Percentiles rank a stretch among this genome's conserved stretches.
Evolutionary conservation across 352 stramenopile species (phyloP).

Genomic region (Phytophthora melonis): DNA sequence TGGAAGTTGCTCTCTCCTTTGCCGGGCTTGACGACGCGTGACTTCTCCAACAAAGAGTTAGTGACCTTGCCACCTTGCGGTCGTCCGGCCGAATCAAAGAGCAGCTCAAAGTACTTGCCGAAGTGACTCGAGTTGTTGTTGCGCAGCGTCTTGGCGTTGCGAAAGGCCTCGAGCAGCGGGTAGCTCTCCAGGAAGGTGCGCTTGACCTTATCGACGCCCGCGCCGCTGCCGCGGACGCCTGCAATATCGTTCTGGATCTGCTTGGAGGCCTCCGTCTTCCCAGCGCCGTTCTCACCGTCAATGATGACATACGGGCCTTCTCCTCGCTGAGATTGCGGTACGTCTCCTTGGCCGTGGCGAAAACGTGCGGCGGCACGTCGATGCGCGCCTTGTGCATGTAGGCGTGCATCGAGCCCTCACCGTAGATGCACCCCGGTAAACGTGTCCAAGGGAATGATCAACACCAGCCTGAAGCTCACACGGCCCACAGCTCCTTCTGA

Average conservation of each 20-base stretch:
- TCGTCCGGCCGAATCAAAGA: constrained; percentile 90
- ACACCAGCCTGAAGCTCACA: too few relatives aligned
- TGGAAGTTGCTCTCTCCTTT: constrained; percentile 95
- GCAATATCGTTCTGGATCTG: constrained; percentile 93
- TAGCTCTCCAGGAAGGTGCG: constrained; percentile 95
- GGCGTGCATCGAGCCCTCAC: constrained; percentile 76
- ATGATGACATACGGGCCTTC: constrained; percentile 93
- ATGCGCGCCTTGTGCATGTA: constrained; percentile 90
- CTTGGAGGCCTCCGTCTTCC: constrained; percentile 91
- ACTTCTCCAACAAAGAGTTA: constrained; percentile 96
- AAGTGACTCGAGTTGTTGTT: constrained; percentile 97
- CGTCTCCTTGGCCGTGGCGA: constrained; percentile 86
- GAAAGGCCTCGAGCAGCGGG: constrained; percentile 96
- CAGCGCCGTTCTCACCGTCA: constrained; percentile 84
- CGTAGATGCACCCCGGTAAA: constrained; percentile 61
- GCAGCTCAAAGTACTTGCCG: constrained; percentile 96
- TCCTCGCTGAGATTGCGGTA: constrained; percentile 92
- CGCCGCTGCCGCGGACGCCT: constrained; percentile 77
- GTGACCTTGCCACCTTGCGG: constrained; percentile 91
- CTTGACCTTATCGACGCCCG: constrained; percentile 90
- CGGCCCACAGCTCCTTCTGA: too few relatives aligned
- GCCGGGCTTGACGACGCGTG: constrained; percentile 84
- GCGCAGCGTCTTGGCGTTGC: constrained; percentile 95
- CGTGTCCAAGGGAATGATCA: too few relatives aligned
- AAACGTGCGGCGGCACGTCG: constrained; percentile 88